Evolutionary conservation across 371 early-diverging fungal species (phyloP).

Genomic region (Rhizopus stolonifer): DNA sequence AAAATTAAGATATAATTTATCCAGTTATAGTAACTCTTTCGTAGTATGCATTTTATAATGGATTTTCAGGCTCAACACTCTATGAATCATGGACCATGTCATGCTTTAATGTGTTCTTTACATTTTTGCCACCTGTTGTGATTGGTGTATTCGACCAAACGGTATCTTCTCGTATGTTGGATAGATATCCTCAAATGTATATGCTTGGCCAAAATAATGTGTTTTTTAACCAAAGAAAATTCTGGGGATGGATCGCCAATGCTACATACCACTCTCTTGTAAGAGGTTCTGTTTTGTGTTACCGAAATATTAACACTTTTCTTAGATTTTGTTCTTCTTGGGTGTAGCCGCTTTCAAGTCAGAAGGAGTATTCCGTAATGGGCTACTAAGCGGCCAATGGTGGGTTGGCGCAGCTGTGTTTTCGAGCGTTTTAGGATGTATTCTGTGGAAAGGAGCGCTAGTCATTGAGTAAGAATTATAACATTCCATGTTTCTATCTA

Average conservation of each 20-base stretch:
- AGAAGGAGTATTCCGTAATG: constrained; percentile 37
- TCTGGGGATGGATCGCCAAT: constrained; percentile 94
- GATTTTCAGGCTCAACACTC: constrained; percentile 88
- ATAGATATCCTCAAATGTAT: constrained; percentile 96
- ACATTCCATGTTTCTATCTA: not conserved
- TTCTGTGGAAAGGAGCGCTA: constrained; percentile 77
- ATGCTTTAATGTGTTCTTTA: constrained; percentile 87
- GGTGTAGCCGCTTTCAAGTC: constrained; percentile 25
- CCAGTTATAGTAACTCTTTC: not conserved
- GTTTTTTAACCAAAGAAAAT: constrained; percentile 88
- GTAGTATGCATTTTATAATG: constrained; percentile 81
- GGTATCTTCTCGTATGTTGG: constrained; percentile 84
- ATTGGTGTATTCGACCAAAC: constrained; percentile 94
- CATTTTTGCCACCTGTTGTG: constrained; percentile 84
- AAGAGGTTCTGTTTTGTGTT: constrained; percentile 4
- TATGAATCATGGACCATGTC: constrained; percentile 94
- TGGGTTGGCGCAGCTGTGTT: constrained; percentile 72
- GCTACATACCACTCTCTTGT: constrained; percentile 86
- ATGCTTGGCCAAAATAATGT: constrained; percentile 85
- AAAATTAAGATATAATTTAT: not conserved
- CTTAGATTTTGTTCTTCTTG: constrained; percentile 26
- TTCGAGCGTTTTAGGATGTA: constrained; percentile 70
- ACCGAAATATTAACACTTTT: not conserved
- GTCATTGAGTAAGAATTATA: constrained; percentile 58
- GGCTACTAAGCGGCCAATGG: constrained; percentile 69